Evolutionary conservation across 805 yeast genomes (phyloP), one percentile per base, ranked within the genome.

Genomic region (Yarrowia keelungensis): DNA sequence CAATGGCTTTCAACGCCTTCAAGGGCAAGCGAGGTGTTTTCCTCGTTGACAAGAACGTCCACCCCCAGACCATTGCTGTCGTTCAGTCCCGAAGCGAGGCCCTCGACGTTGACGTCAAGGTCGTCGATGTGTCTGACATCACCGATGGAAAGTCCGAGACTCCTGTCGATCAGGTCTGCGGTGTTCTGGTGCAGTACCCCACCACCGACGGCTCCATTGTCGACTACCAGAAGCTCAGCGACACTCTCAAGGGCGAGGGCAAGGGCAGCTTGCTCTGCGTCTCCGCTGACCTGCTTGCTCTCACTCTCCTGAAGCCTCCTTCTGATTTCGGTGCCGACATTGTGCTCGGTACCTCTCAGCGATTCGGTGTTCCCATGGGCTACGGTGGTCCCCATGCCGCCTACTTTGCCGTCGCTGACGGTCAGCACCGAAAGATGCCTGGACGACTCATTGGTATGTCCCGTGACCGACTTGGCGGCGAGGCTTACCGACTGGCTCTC

Each of bases 371-470:
- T 47, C 98, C 99, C 68, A 86, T 94, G 82, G 99, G 98, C 8
- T 95, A 87, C 77, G 99, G 99, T 75, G 99, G 99, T 22, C 99
- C 99, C 3, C 99, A 95, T 78, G 98, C 99, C 58, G 99, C 97
- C 0, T 95, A 91, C 80, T 93, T 95, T 74, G 91, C 98, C 9
- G 97, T 94, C 49, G 84, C 86, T n/a, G 86, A 87, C 70, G 84
- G 87, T 69, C 83, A 89, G 73, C 91, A 91, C 76, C 87, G 99
- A 77, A 95, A 93, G 79, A 92, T 95, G 78, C 99, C 99, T 1
- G 99, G 99, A 53, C 86, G 99, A 81, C 85, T 95, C 69, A 93
- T 95, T 68, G 99, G 99, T 76, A 87, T 91, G 49, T 88, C 97
- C 47, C 91, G 91, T 77, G 99, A 94, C 78, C 85, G 98, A 75